A percentile compares a stretch with the other conserved stretches of the same genome.
Evolutionary conservation across 306 rosid species (phyloP).

Genomic region (Crotalaria pallida): DNA sequence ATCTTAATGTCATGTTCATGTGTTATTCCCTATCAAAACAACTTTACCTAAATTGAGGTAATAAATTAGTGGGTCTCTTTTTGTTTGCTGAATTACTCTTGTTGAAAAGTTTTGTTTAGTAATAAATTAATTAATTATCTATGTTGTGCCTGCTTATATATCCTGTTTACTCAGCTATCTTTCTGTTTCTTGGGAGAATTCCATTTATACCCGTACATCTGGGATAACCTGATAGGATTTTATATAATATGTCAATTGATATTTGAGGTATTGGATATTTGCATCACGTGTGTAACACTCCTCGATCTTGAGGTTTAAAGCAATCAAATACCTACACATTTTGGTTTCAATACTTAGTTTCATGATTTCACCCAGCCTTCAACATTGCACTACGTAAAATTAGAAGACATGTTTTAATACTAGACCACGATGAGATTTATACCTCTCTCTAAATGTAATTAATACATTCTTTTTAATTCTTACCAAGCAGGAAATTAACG

Average conservation of each 20-base stretch:
- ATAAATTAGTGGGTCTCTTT: background rate
- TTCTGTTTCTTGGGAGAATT: background rate
- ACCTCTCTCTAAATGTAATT: background rate
- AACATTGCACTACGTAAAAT: background rate
- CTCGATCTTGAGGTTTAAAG: background rate
- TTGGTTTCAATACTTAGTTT: background rate
- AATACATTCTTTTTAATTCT: background rate
- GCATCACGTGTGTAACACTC: background rate
- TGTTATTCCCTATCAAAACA: too few species aligned
- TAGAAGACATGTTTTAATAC: background rate
- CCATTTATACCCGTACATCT: background rate
- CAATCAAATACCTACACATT: background rate
- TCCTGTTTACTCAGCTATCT: background rate
- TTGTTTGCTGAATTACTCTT: background rate
- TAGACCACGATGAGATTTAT: background rate
- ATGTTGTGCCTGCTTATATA: background rate
- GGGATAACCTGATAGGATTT: background rate
- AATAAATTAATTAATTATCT: background rate
- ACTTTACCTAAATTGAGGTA: too few species aligned
- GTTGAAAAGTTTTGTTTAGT: background rate
- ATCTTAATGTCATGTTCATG: too few species aligned
- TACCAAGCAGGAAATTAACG: slow-evolving; percentile 61
- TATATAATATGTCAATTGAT: background rate
- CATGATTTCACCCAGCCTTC: background rate
- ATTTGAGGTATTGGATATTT: background rate